These are phyloP conservation scores for Penicillium silybi DNA, from an alignment of 495 filamentous ascomycete genomes.

Conservation along the genomic window DNA sequence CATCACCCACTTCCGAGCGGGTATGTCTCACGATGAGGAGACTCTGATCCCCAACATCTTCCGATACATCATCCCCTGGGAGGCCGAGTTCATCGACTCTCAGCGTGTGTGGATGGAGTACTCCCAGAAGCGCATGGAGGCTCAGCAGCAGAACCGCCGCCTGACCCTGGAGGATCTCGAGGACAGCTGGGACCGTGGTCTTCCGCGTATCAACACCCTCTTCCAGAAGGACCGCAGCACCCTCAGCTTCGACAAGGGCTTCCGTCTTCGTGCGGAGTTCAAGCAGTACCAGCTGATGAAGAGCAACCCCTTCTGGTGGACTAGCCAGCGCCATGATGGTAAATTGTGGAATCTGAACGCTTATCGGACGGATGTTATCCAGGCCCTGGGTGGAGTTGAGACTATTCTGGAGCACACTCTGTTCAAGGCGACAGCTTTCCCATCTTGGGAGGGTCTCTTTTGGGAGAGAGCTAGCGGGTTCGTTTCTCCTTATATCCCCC, in stretches of 20 bases:
- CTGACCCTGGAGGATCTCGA: conserved; percentile 96
- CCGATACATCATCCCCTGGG: conserved; percentile 99
- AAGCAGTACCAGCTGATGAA: conserved; percentile 99
- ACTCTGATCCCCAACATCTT: conserved; percentile 99
- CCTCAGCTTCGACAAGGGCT: conserved; percentile 97
- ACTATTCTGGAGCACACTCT: conserved; percentile 97
- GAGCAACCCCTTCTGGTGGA: conserved; percentile 99
- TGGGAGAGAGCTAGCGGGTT: conserved; percentile 59
- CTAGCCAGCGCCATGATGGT: conserved; percentile 94
- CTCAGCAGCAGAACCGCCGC: conserved; percentile 94
- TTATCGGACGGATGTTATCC: conserved; percentile 97
- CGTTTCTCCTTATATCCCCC: not conserved
- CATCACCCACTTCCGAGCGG: conserved; percentile 94
- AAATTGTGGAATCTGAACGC: conserved; percentile 99
- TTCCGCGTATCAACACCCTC: conserved; percentile 97
- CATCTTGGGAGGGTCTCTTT: conserved; percentile 97
- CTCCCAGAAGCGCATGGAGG: conserved; percentile 94
- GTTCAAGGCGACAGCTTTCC: conserved; percentile 98
- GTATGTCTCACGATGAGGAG: conserved; percentile 98
- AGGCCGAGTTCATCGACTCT: conserved; percentile 98
- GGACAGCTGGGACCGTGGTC: conserved; percentile 97
- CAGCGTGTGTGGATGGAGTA: conserved; percentile 99
- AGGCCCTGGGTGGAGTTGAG: conserved; percentile 98
- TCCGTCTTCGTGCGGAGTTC: conserved; percentile 93
- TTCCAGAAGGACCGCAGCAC: conserved; percentile 99